Conservation (phyloP, 805 yeast species). For the Sungouiella thailandica region DNA sequence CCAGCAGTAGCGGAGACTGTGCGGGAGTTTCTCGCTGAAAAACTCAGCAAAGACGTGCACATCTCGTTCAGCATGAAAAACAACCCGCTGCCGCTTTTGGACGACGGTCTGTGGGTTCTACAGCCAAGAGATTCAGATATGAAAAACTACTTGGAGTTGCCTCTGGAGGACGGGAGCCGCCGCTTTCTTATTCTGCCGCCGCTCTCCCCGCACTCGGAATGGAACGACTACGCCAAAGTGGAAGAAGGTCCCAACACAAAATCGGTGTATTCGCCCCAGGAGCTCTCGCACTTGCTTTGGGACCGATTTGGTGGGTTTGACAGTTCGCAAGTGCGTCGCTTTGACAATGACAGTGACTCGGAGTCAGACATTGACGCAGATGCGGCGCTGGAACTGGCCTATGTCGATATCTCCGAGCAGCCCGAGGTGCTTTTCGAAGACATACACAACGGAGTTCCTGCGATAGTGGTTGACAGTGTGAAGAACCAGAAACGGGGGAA, state of each 20-base stretch:
- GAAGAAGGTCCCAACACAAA: conserved; percentile 39
- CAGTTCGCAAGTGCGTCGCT: conserved; percentile 30
- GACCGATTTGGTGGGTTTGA: conserved; percentile 38
- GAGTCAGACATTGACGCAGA: conserved; percentile 4
- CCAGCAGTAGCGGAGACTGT: conserved; percentile 18
- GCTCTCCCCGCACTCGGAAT: conserved; percentile 38
- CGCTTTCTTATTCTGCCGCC: conserved; percentile 43
- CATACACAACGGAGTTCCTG: conserved; percentile 35
- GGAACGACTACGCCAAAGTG: conserved; percentile 38
- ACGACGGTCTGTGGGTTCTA: conserved; percentile 13
- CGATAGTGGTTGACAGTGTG: conserved; percentile 33
- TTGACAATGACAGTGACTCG: conserved; percentile 12
- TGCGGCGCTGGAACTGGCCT: background rate
- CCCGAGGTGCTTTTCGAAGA: conserved; percentile 36
- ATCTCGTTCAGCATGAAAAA: conserved; percentile 32
- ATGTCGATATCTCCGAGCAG: conserved; percentile 22
- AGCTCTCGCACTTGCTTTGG: conserved; percentile 40
- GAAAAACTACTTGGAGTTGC: conserved; percentile 34
- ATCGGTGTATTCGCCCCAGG: conserved; percentile 32
- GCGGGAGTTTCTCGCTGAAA: conserved; percentile 10
- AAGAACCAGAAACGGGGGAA: conserved; percentile 12
- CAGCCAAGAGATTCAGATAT: conserved; percentile 3
- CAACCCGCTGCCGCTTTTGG: conserved; percentile 16
- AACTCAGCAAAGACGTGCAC: conserved; percentile 12
- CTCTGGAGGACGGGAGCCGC: conserved; percentile 32